Evolutionary conservation across 2,329 filamentous ascomycete species (phyloP), one percentile per base, ranked within the genome.

Genomic region (Colletotrichum cereale): DNA sequence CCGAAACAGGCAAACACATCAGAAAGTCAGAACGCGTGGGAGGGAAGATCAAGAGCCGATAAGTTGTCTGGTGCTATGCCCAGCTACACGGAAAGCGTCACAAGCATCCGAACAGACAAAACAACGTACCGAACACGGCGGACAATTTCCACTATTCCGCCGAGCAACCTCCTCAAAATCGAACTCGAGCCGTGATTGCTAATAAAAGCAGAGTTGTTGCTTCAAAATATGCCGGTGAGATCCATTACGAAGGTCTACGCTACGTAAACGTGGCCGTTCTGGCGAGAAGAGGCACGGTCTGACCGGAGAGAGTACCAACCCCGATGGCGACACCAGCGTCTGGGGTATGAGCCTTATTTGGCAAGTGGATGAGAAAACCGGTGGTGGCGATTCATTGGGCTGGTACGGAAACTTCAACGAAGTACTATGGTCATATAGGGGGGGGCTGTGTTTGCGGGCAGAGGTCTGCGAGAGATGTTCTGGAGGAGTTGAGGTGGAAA

Each of bases 291-390:
- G 52, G 40, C n/a, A n/a, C n/a, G 69, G 66, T 18, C 44, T 74
- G 40, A 65, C 50, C 5, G 73, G 73, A 50, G 73, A 74, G 58
- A 66, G 64, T 48, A 73, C 68, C 3, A 63, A 62, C 24, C 52
- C 74, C 69, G 2, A 55, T 69, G 65, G 67, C 73, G 21, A 72
- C 66, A 5, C 73, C 67, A 2, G 29, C 60, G 24, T 66, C 73
- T 10, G 72, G 72, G 21, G 62, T 69, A 67, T 75, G 74, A 73
- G 71, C 73, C 5, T 36, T 56, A 7, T 47, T 72, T 21, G 73
- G 74, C 12, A 60, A 61, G 12, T 74, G 73, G 72, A 31, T 72
- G 40, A 52, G 62, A n/a, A 74, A 62, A 18, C 69, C 73, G 6
- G 44, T 75, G 31, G 69, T 67, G 7, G 29, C 60, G 24, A 63